Conservation (phyloP, 805 yeast species). For the Yarrowia porcina region DNA sequence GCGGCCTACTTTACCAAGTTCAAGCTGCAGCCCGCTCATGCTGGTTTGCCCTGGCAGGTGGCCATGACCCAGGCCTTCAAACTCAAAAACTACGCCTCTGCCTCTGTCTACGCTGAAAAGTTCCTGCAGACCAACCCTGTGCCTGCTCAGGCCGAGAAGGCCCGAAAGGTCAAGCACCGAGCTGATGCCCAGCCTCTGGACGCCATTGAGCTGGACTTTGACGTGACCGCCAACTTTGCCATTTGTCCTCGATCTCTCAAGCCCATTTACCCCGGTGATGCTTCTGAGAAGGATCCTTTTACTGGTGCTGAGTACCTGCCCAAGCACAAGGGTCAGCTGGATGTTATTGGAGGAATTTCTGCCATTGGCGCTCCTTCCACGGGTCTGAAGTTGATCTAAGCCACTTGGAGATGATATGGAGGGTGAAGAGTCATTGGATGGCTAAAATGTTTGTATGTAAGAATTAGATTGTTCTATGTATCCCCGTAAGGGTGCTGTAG, state of each 20-base stretch:
- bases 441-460: neutral
- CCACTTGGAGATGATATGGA: too few species aligned
- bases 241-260: conserved; percentile 84
- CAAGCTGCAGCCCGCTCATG: conserved; percentile 76
- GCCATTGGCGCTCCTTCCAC: conserved; percentile 88
- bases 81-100: conserved; percentile 80
- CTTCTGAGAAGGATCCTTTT: conserved; percentile 69
- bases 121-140: conserved; percentile 48
- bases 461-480: neutral
- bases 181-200: conserved; percentile 81
- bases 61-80: conserved; percentile 93
- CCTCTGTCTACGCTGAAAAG: conserved; percentile 85
- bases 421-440: too few species aligned
- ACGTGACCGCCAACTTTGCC: conserved; percentile 85
- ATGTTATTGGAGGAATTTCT: conserved; percentile 72
- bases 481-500: too few species aligned
- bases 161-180: conserved; percentile 72
- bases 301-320: conserved; percentile 86
- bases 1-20: conserved; percentile 95
- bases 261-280: conserved; percentile 80
- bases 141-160: conserved; percentile 70
- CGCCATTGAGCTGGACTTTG: conserved; percentile 86
- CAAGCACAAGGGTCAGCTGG: conserved; percentile 72
- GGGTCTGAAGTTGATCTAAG: conserved; percentile 51
- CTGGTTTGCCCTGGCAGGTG: conserved; percentile 83